Evolutionary conservation across 805 yeast species (phyloP).

Genomic region (Kodamaea restingae): DNA sequence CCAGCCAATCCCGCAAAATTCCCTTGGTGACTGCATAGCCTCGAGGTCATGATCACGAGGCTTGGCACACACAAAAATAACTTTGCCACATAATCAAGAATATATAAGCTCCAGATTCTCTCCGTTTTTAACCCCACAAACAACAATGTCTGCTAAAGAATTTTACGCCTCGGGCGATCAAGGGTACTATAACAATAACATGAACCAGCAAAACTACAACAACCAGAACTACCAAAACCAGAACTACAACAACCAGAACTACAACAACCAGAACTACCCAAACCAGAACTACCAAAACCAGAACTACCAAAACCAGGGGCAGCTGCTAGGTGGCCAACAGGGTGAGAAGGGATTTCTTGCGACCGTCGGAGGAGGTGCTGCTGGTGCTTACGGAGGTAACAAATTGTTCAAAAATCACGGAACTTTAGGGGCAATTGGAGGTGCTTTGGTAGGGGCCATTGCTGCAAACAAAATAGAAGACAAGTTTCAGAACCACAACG

Average conservation of each 20-base stretch:
- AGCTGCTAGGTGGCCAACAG: slow-evolving; percentile 14
- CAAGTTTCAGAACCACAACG: slow-evolving; percentile 12
- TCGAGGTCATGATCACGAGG: too few species aligned
- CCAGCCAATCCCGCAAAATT: slow-evolving; percentile 1
- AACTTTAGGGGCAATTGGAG: slow-evolving; percentile 27
- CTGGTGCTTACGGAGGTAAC: slow-evolving; percentile 28
- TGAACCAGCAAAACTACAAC: slow-evolving; percentile 11
- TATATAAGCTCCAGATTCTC: too few species aligned
- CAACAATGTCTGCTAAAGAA: slow-evolving; percentile 25
- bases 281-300: slow-evolving; percentile 23
- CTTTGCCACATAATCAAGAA: too few species aligned
- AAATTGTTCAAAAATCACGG: slow-evolving; percentile 23
- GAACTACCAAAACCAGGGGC: slow-evolving; percentile 28
- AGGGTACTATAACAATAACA: slow-evolving; percentile 21
- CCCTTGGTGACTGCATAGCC: background rate
- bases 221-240: slow-evolving; percentile 13
- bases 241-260: slow-evolving; percentile 26
- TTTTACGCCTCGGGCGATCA: slow-evolving; percentile 21
- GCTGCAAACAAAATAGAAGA: slow-evolving; percentile 28
- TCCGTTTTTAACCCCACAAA: background rate
- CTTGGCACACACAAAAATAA: too few species aligned
- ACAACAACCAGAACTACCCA: slow-evolving; percentile 22
- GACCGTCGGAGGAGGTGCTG: slow-evolving; percentile 28
- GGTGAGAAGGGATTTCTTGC: slow-evolving; percentile 27
- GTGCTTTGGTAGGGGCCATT: slow-evolving; percentile 28